A percentile compares a stretch with the other conserved stretches of the same genome.
Conservation (phyloP, 2,329 filamentous ascomycete genomes). For the Metarhizium anisopliae region DNA sequence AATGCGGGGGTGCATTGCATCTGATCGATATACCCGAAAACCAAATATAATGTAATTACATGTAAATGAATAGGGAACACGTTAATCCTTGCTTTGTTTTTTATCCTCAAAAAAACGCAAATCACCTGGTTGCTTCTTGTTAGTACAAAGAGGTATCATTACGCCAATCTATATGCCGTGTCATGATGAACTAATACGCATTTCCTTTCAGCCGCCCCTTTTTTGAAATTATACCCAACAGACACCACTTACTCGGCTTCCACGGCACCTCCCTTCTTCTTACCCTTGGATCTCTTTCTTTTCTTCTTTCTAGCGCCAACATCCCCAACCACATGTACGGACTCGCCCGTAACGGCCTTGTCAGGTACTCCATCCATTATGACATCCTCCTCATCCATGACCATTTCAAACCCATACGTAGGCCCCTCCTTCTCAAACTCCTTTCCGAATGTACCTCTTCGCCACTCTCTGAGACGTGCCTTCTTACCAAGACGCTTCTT, state of each 20-base stretch:
- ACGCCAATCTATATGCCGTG: constrained; percentile 14
- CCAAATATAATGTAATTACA: neutral
- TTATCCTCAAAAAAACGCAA: neutral
- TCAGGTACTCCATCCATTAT: neutral
- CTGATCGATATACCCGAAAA: neutral
- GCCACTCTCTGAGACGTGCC: constrained; percentile 81
- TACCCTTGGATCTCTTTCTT: constrained; percentile 42
- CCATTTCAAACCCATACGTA: constrained; percentile 45
- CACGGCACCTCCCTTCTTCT: constrained; percentile 22
- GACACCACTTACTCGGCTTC: constrained; percentile 11
- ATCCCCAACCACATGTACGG: constrained; percentile 19
- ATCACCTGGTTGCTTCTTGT: neutral
- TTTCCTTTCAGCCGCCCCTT: neutral
- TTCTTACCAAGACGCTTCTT: constrained; percentile 89
- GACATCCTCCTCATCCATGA: constrained; percentile 19
- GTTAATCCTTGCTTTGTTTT: neutral
- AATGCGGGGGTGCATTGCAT: neutral
- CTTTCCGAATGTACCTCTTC: constrained; percentile 51
- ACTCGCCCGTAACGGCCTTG: neutral
- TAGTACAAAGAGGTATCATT: neutral
- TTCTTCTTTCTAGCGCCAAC: constrained; percentile 34
- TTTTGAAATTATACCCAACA: neutral
- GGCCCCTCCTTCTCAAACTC: constrained; percentile 49
- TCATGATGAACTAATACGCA: neutral
- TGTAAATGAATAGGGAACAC: neutral